Evolutionary conservation across 768 basidiomycete genomes (phyloP), one percentile per base, ranked within the genome.

Genomic region (Gelatoporia subvermispora): DNA sequence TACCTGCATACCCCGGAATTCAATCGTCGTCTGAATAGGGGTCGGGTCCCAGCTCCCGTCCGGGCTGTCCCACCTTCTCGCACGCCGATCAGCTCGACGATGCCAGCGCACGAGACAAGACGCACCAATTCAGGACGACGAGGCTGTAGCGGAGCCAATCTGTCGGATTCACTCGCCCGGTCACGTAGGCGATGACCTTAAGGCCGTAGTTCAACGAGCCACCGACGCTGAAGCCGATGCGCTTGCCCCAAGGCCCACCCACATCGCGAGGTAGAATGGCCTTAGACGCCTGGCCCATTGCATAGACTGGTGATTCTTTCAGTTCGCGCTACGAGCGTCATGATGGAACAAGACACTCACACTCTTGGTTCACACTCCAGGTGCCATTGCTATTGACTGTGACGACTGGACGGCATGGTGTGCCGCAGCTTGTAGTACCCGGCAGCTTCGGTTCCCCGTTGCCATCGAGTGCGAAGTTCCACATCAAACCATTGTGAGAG

Each of bases 261-360:
- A 58, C 56, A 43, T 90, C 87, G 41, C 79, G 78, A 0, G 87
- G 87, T 18, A 85, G 69, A 45, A 84, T 75, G 2, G 85, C 86
- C 62, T 85, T 85, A 20, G 83, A 84, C 2, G 81, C 81, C 45
- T 88, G 85, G 1, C 82, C 84, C 79, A 88, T 83, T 0, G 80
- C 65, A 49, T 85, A 88, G 65, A 83, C 81, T 83, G 48, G 21
- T 7, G 20, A 8, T 18, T 24, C 24, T 22, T 36, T 20, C 11
- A 28, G n/a, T 47, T 46, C 15, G 41, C 21, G 15, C 20, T 22
- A n/a, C n/a, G n/a, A n/a, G n/a, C n/a, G n/a, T n/a, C n/a, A n/a
- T n/a, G n/a, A 21, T 15, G 41, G 18, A 35, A 20, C 28, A 16
- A 17, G 16, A 10, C 5, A 67, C 76, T 36, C 57, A 84, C 81